Conservation (phyloP, 176 grass and related monocot genomes). For the Sorghum bicolor region DNA sequence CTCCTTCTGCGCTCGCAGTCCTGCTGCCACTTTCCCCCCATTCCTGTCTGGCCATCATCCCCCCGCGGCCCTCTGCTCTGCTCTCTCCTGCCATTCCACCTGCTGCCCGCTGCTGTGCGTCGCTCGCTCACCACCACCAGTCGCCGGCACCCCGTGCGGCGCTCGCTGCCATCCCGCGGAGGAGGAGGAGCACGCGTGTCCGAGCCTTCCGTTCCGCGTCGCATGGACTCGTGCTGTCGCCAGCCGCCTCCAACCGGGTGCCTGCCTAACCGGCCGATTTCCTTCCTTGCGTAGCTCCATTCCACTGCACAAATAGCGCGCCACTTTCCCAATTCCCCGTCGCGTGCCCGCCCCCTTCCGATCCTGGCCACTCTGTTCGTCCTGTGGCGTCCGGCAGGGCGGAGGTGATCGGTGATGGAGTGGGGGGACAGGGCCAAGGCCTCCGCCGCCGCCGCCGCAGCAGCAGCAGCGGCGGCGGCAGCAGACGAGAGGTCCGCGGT, state of each 20-base stretch:
- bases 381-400: not conserved
- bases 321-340: not conserved
- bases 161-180: not conserved
- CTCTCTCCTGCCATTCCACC: not conserved
- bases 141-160: not conserved
- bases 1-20: not conserved
- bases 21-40: not conserved
- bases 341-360: not conserved
- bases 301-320: constrained; percentile 12
- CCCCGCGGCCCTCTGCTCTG: not conserved
- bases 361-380: not conserved
- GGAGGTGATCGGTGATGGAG: constrained; percentile 31
- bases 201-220: not conserved
- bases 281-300: constrained; percentile 32
- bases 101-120: not conserved
- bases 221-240: not conserved
- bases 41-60: not conserved
- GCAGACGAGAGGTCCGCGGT: constrained; percentile 28
- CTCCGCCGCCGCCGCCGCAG: not conserved
- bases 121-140: not conserved
- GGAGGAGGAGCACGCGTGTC: not conserved
- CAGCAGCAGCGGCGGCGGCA: not conserved
- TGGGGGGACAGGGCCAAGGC: constrained; percentile 41
- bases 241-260: not conserved
- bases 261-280: constrained; percentile 20